phyloP scores from a whole-genome alignment of 176 grass and related monocot genomes.

The Luzula sylvatica region DNA sequence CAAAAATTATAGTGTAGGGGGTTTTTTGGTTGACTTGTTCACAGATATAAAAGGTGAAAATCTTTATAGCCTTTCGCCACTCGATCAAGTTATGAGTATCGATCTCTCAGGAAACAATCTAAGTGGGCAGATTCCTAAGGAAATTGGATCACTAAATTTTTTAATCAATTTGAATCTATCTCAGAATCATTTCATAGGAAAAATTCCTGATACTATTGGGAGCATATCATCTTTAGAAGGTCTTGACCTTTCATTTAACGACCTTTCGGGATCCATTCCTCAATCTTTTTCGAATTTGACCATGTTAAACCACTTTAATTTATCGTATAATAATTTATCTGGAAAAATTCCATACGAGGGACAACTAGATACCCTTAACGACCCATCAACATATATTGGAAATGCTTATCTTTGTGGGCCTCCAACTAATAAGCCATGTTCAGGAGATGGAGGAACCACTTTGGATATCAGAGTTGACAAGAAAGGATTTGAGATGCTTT shows the following conservation, averaged over 20 bases:
- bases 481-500: too few species aligned
- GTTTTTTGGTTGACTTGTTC: too few species aligned
- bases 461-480: background rate
- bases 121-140: background rate
- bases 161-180: constrained; percentile 3
- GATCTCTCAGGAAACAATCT: constrained; percentile 8
- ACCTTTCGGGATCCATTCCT: background rate
- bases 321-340: too few species aligned
- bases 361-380: too few species aligned
- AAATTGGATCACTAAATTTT: background rate
- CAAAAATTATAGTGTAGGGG: too few species aligned
- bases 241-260: constrained; percentile 9
- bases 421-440: constrained; percentile 1
- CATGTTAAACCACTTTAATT: background rate
- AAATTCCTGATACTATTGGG: constrained; percentile 1
- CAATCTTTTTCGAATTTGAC: background rate
- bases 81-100: too few species aligned
- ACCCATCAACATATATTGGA: constrained; percentile 7
- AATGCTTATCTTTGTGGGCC: constrained; percentile 15
- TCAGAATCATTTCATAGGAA: background rate
- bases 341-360: too few species aligned
- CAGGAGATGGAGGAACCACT: background rate
- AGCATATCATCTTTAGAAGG: constrained; percentile 7
- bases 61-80: background rate
- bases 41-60: background rate